A percentile compares a stretch with the other conserved stretches of the same genome.
Evolutionary conservation across 2,329 filamentous ascomycete genomes (phyloP).

Genomic region (Fusarium globosum): DNA sequence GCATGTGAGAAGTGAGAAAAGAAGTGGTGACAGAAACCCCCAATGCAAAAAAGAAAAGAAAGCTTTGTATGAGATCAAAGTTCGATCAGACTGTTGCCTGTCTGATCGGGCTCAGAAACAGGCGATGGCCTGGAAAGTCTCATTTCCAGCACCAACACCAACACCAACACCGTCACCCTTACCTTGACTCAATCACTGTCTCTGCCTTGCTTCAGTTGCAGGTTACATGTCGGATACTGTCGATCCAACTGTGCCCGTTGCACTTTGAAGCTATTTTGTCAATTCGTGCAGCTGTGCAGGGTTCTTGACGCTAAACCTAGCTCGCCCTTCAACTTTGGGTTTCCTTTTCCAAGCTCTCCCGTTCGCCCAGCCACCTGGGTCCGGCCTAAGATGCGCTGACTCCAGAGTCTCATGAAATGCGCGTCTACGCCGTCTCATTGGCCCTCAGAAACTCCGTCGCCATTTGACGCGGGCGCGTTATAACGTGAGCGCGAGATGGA

Average conservation of each 20-base stretch:
- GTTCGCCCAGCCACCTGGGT: slow-evolving; percentile 43
- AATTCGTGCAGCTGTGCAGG: slow-evolving; percentile 26
- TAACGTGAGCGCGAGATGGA: slow-evolving; percentile 27
- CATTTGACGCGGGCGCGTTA: slow-evolving; percentile 44
- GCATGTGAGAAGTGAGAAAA: slow-evolving; percentile 41
- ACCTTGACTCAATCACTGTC: slow-evolving; percentile 22
- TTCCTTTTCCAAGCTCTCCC: slow-evolving; percentile 30
- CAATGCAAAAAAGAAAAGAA: slow-evolving; percentile 7
- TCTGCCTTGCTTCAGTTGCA: slow-evolving; percentile 32
- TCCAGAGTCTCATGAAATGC: slow-evolving; percentile 40
- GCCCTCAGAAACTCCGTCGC: slow-evolving; percentile 27
- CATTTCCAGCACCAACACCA: not conserved
- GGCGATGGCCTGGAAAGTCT: not conserved
- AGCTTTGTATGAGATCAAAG: not conserved
- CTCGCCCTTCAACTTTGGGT: slow-evolving; percentile 23
- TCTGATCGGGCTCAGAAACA: not conserved
- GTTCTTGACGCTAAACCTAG: slow-evolving; percentile 41
- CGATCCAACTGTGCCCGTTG: slow-evolving; percentile 25
- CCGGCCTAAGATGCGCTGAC: slow-evolving; percentile 34
- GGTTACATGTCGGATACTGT: slow-evolving; percentile 21
- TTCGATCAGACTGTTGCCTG: slow-evolving; percentile 5
- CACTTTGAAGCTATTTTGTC: slow-evolving; percentile 33
- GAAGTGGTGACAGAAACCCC: slow-evolving; percentile 36
- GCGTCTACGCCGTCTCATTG: slow-evolving; percentile 40
- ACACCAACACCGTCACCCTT: slow-evolving; percentile 7